A percentile compares a stretch with the other conserved stretches of the same genome.
These are phyloP conservation scores for Aristolochia fimbriata DNA, from an alignment of 164 flowering plant genomes.

Conservation along the genomic window DNA sequence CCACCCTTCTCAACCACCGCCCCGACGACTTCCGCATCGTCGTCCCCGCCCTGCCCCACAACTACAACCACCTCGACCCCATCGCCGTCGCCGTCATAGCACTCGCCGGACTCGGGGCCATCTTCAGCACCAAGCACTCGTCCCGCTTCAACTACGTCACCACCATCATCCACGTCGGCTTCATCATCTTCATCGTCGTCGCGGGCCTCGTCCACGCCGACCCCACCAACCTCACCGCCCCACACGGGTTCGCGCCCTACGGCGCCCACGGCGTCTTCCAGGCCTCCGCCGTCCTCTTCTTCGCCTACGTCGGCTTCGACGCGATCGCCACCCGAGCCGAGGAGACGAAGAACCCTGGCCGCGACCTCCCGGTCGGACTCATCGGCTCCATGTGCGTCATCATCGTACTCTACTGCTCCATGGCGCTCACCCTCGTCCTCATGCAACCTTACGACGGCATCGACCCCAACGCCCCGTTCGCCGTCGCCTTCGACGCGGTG, in stretches of 20 bases:
- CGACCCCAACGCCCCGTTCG: slow-evolving; percentile 36
- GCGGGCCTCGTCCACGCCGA: slow-evolving; percentile 45
- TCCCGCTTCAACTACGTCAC: slow-evolving; percentile 48
- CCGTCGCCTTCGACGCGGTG: slow-evolving; percentile 38
- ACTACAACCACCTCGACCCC: slow-evolving; percentile 51
- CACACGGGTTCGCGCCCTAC: slow-evolving; percentile 34
- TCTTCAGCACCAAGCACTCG: slow-evolving; percentile 36
- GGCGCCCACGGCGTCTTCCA: slow-evolving; percentile 45
- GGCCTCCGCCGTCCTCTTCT: slow-evolving; percentile 56
- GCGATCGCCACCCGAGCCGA: slow-evolving; percentile 62
- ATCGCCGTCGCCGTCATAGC: slow-evolving; percentile 47
- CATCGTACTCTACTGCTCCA: slow-evolving; percentile 28
- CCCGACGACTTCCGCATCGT: slow-evolving; percentile 14
- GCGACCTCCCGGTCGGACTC: slow-evolving; percentile 61
- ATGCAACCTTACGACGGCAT: slow-evolving; percentile 34
- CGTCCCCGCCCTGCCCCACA: slow-evolving; percentile 16
- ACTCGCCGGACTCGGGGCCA: slow-evolving; percentile 21
- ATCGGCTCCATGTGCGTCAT: slow-evolving; percentile 47
- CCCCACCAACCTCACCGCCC: slow-evolving; percentile 25
- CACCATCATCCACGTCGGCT: slow-evolving; percentile 31
- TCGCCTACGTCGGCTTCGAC: slow-evolving; percentile 56
- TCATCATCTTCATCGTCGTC: slow-evolving; percentile 42
- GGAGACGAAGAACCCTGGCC: slow-evolving; percentile 55
- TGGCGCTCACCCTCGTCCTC: slow-evolving; percentile 37
- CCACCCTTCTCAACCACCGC: slow-evolving; percentile 39